Base-by-base conservation (phyloP, 305 asterid species). In the Solanum hybrid region DNA sequence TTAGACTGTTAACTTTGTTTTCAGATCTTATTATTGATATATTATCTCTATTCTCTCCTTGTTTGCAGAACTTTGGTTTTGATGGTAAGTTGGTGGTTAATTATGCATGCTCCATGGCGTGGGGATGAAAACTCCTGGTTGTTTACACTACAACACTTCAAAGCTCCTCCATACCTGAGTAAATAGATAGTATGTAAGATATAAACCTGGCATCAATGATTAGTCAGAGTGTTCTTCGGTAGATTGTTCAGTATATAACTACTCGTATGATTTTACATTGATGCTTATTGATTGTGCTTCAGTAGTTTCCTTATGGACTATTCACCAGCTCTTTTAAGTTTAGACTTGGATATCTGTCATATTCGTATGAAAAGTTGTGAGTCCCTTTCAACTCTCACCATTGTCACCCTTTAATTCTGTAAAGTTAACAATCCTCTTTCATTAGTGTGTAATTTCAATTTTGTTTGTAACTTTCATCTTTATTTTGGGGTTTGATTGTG, bases 71-170 rank as follows among this genome's bases (percentile, higher is more conserved):
- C 93, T 97, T 97, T 86, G 98, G 98, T 82, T 90, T 96, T 92
- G 98, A 97, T 90, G 99, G 99, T 31, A 96, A 96, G 92, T 92
- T 97, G 94, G 95, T 97, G 90, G 97, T 97, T 83, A 96, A 97
- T 85, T 97, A 96, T 89, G 98, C 99, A 5, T 95, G 95, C 93
- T 96, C 99, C 91, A 96, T 97, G 99, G 99, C 98, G 6, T 97
- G 98, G 99, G 99, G 96, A 11, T 94, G 91, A 93, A 79, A 34
- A 24, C 31, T 67, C 14, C 2, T 39, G 24, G 77, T 78, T 46
- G 39, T 24, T 88, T 57, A 12, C 42, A 20, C 10, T 84, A 57
- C 75, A 84, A 51, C 16, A 7, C 26, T 51, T 42, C 22, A 4
- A 84, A 84, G 31, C 31, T 51, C 29, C 75, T 51, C 40, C 42